Conservation (phyloP, 805 yeast species). For the Scheffersomyces coipomensis region DNA sequence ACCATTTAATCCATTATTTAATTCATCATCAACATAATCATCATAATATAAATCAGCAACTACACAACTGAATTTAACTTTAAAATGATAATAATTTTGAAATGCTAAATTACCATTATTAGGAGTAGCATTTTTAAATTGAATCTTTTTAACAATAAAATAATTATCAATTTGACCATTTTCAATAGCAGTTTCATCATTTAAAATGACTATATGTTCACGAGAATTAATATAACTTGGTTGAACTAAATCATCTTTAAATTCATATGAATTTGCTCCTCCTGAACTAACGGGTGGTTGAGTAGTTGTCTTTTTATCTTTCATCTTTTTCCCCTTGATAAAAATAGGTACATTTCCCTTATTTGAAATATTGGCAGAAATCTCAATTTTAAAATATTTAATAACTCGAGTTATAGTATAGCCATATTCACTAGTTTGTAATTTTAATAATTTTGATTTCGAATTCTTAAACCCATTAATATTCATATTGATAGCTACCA, state of each 20-base stretch:
- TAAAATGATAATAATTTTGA: constrained; percentile 46
- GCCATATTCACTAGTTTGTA: constrained; percentile 35
- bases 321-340: constrained; percentile 19
- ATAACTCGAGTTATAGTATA: constrained; percentile 35
- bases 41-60: constrained; percentile 39
- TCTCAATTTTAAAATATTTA: constrained; percentile 36
- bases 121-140: constrained; percentile 52
- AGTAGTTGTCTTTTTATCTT: constrained; percentile 7
- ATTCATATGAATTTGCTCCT: constrained; percentile 3
- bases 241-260: constrained; percentile 12
- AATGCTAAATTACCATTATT: constrained; percentile 46
- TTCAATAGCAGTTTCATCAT: constrained; percentile 18
- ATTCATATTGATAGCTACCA: constrained; percentile 28
- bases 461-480: constrained; percentile 21
- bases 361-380: constrained; percentile 32
- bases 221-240: constrained; percentile 15
- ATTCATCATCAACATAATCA: constrained; percentile 34
- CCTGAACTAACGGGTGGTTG: background rate
- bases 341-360: constrained; percentile 29
- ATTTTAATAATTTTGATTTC: constrained; percentile 24
- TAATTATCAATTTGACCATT: constrained; percentile 25
- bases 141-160: constrained; percentile 39
- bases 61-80: constrained; percentile 30
- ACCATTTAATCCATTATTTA: constrained; percentile 12
- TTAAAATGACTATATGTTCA: constrained; percentile 25